A percentile compares a stretch with the other conserved stretches of the same genome.
phyloP scores from a whole-genome alignment of 1,284 basidiomycete species.

The Fereydounia khargensis region DNA sequence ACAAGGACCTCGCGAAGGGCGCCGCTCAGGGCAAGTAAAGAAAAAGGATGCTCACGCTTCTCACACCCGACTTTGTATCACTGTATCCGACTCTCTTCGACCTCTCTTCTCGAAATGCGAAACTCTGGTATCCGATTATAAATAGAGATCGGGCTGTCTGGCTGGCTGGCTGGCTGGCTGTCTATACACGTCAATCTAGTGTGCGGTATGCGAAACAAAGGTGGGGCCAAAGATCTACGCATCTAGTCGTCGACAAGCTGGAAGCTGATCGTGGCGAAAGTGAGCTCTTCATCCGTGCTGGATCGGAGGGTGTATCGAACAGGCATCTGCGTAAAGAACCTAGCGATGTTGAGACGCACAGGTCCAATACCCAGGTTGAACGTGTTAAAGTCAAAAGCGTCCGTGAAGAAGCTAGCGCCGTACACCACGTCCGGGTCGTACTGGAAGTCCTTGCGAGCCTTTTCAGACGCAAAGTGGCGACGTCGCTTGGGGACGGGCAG shows the following conservation, averaged over 20 bases:
- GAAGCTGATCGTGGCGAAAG: conserved; percentile 58
- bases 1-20: conserved; percentile 34
- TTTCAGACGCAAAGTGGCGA: conserved; percentile 55
- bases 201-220: too few relatives aligned
- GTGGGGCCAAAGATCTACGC: too few relatives aligned
- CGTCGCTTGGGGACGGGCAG: conserved; percentile 56
- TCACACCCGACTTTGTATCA: too few relatives aligned
- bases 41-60: too few relatives aligned
- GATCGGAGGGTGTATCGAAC: conserved; percentile 59
- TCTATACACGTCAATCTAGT: too few relatives aligned
- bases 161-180: too few relatives aligned
- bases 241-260: conserved; percentile 54
- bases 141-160: too few relatives aligned
- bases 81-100: too few relatives aligned
- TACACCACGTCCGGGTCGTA: conserved; percentile 58
- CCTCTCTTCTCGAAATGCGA: background rate
- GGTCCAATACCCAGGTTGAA: conserved; percentile 49
- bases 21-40: conserved; percentile 35
- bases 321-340: conserved; percentile 57
- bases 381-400: conserved; percentile 51
- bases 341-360: conserved; percentile 38
- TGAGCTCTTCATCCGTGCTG: conserved; percentile 55
- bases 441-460: conserved; percentile 47
- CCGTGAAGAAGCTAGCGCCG: conserved; percentile 47
- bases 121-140: too few relatives aligned